Conservation (phyloP, 192 early-diverging fungal species). For the Entophlyctis luteolus region DNA sequence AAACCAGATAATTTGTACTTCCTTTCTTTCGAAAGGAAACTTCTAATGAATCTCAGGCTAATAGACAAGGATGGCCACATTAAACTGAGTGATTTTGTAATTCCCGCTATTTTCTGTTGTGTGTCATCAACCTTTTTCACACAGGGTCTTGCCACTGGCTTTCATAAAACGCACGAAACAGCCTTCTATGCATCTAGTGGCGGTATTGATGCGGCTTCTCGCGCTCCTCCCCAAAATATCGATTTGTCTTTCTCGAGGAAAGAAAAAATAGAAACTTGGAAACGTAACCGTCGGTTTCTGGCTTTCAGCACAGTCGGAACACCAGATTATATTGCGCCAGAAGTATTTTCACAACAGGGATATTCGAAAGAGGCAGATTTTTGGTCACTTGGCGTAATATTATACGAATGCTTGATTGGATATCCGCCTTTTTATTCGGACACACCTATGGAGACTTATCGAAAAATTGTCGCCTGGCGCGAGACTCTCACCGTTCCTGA, state of each 20-base stretch:
- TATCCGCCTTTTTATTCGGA: conserved; percentile 98
- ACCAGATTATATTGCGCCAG: conserved; percentile 96
- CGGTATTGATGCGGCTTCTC: neutral
- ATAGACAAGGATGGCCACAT: conserved; percentile 98
- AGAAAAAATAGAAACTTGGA: conserved; percentile 97
- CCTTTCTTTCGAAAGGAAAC: neutral
- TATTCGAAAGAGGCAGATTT: conserved; percentile 98
- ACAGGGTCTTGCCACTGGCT: conserved; percentile 92
- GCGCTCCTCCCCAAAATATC: conserved; percentile 65
- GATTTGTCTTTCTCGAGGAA: conserved; percentile 89
- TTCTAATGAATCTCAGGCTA: conserved; percentile 45
- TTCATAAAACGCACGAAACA: conserved; percentile 98
- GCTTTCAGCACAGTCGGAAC: conserved; percentile 98
- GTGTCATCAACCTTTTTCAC: neutral
- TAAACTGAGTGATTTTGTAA: conserved; percentile 92
- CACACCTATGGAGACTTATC: conserved; percentile 91
- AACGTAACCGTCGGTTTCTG: conserved; percentile 89
- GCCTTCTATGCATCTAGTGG: conserved; percentile 71
- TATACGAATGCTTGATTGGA: conserved; percentile 98
- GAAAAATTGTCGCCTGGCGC: conserved; percentile 97
- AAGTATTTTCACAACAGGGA: conserved; percentile 59
- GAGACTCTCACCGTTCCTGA: conserved; percentile 88
- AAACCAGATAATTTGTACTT: conserved; percentile 56
- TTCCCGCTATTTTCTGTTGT: neutral
- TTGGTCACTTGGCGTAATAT: conserved; percentile 99